Evolutionary conservation across 129 eudicot species (phyloP), one percentile per base, ranked within the genome.

Genomic region (Solidago caesia): DNA sequence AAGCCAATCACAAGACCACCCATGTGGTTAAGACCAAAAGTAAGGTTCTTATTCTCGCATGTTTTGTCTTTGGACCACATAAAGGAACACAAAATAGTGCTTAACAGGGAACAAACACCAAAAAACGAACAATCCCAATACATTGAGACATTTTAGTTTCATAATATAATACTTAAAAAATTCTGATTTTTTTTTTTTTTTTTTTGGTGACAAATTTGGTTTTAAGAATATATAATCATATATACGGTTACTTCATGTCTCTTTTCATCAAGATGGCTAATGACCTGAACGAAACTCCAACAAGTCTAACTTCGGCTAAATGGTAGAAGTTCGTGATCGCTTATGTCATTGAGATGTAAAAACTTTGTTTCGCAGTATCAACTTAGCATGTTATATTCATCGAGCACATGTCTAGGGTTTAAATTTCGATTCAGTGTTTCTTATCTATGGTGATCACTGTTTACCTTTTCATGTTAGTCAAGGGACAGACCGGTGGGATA

Each of bases 1-100:
- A 33, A 78, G 80, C 55, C 63, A 70, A 60, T 56, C 68, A 10
- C 69, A 43, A 57, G 68, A 58, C 47, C 72, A 72, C 44, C 29
- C 70, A 69, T 75, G 79, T 71, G 76, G 74, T 81, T 53, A 59
- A 62, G 66, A 71, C 63, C 58, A 73, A 80, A 74, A 75, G 71
- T 80, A 25, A 66, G 76, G 77, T 71, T 71, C 77, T 79, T 66
- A 71, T 79, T 75, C 60, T 75, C 51, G 67, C 68, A 73, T 79
- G 80, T 64, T 75, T 72, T 67, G 68, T 72, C 64, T 62, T 76
- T 75, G 81, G 79, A 80, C 70, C 77, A 63, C 47, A 12, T 44
- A 8, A 29, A 76, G 64, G 81, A 82, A 75, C 64, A 77, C 77
- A 76, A 42, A 59, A 48, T 14, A 41, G 21, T 73, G 80, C 66